These are phyloP conservation scores for Excoecaria agallocha DNA, from an alignment of 345 rosid genomes.

Conservation along the genomic window DNA sequence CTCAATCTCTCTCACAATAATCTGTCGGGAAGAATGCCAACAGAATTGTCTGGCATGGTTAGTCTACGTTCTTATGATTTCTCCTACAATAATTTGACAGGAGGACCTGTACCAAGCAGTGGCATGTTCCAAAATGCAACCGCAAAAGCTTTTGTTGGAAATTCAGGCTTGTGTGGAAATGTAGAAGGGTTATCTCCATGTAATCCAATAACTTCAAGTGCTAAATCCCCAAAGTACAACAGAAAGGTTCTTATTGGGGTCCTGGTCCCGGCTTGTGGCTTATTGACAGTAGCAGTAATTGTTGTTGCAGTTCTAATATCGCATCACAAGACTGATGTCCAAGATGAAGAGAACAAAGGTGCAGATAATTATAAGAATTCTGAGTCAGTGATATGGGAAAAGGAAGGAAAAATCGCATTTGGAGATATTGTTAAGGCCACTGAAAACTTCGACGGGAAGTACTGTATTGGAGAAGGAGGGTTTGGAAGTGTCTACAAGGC, in stretches of 20 bases:
- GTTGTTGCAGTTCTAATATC: slow-evolving; percentile 10
- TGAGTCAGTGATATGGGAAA: slow-evolving; percentile 53
- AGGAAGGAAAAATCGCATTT: slow-evolving; percentile 54
- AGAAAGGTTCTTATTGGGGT: slow-evolving; percentile 37
- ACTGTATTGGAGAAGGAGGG: slow-evolving; percentile 68
- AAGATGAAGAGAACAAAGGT: slow-evolving; percentile 34
- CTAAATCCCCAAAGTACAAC: slow-evolving; percentile 21
- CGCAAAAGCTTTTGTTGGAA: slow-evolving; percentile 38
- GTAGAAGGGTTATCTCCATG: slow-evolving; percentile 44
- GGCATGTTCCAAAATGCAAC: slow-evolving; percentile 42
- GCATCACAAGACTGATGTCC: slow-evolving; percentile 15
- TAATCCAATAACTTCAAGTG: not conserved
- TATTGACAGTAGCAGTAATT: slow-evolving; percentile 24
- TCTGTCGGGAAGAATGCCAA: slow-evolving; percentile 53
- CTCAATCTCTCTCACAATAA: slow-evolving; percentile 56
- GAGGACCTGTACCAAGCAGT: slow-evolving; percentile 46
- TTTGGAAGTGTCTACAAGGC: slow-evolving; percentile 66
- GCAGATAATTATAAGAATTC: not conserved
- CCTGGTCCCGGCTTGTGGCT: slow-evolving; percentile 36
- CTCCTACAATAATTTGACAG: slow-evolving; percentile 53
- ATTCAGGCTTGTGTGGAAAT: slow-evolving; percentile 62
- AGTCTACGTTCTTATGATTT: slow-evolving; percentile 52
- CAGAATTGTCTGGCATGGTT: slow-evolving; percentile 40
- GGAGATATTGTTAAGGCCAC: slow-evolving; percentile 58
- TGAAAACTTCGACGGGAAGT: slow-evolving; percentile 41